Evolutionary conservation across 2,329 filamentous ascomycete species (phyloP).

Genomic region (Stemphylium vesicarium): DNA sequence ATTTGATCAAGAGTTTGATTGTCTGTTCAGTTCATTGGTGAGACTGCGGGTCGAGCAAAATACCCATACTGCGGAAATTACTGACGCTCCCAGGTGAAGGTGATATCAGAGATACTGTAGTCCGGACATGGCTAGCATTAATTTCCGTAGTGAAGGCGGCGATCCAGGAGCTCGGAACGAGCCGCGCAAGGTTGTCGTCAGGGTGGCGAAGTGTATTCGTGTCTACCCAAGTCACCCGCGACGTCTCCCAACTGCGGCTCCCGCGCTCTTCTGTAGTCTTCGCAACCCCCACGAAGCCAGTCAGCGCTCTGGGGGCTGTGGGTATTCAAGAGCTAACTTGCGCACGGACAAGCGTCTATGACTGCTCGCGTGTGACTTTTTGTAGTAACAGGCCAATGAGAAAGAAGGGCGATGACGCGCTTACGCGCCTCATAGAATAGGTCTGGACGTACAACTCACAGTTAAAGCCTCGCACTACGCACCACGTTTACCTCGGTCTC

Average conservation of each 20-base stretch:
- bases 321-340: constrained; percentile 5
- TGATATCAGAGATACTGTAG: background rate
- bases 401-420: constrained; percentile 17
- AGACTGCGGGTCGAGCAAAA: background rate
- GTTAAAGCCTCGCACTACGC: constrained; percentile 18
- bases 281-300: constrained; percentile 14
- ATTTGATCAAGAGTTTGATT: background rate
- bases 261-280: constrained; percentile 1
- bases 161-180: background rate
- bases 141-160: constrained; percentile 19
- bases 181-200: background rate
- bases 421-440: constrained; percentile 17
- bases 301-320: constrained; percentile 8
- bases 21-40: background rate
- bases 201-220: background rate
- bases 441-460: constrained; percentile 14
- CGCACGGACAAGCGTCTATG: constrained; percentile 19
- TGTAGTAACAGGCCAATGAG: constrained; percentile 18
- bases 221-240: background rate
- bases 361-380: constrained; percentile 27
- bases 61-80: background rate
- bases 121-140: background rate
- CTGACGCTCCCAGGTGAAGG: constrained; percentile 17
- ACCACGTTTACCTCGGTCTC: constrained; percentile 1
- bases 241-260: background rate